A percentile compares a stretch with the other conserved stretches of the same genome.
Conservation (phyloP, 768 basidiomycete species). For the Hygrocybe coccinea region DNA sequence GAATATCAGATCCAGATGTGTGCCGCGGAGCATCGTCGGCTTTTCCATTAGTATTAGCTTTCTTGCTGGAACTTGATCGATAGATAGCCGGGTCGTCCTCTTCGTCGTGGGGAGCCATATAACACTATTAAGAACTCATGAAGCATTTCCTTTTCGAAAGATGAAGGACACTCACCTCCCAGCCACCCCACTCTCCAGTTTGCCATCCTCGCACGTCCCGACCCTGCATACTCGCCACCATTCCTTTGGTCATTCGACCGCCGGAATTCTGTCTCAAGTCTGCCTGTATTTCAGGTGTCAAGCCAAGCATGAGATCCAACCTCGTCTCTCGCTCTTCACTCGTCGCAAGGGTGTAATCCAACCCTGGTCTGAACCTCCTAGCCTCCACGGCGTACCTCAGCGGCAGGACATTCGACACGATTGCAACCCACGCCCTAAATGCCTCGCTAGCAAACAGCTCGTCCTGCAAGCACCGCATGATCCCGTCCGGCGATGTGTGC, state of each 20-base stretch:
- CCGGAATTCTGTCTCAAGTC: constrained; percentile 23
- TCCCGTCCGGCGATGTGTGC: constrained; percentile 49
- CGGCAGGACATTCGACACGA: constrained; percentile 68
- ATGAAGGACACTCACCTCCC: constrained; percentile 62
- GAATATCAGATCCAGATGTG: constrained; percentile 4
- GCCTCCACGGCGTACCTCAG: constrained; percentile 72
- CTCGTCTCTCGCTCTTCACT: constrained; percentile 77
- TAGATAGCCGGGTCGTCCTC: constrained; percentile 96
- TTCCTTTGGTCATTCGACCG: constrained; percentile 13
- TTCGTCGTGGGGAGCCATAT: constrained; percentile 91
- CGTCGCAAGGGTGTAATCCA: constrained; percentile 93
- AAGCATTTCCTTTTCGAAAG: constrained; percentile 1
- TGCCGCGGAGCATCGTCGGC: background rate
- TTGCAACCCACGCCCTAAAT: constrained; percentile 87
- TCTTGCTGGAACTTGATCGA: constrained; percentile 55
- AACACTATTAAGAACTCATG: constrained; percentile 51
- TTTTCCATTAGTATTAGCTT: constrained; percentile 11
- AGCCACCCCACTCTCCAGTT: constrained; percentile 81
- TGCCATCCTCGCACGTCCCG: constrained; percentile 52
- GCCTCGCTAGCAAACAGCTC: constrained; percentile 72
- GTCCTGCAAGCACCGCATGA: constrained; percentile 65
- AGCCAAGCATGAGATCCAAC: constrained; percentile 79
- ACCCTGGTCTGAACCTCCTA: constrained; percentile 82
- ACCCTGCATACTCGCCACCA: constrained; percentile 23
- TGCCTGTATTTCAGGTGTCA: constrained; percentile 62